Percentiles rank a stretch among this genome's conserved stretches.
Evolutionary conservation across 1,284 basidiomycete genomes (phyloP).

Genomic region (Cutaneotrichosporon curvatum): DNA sequence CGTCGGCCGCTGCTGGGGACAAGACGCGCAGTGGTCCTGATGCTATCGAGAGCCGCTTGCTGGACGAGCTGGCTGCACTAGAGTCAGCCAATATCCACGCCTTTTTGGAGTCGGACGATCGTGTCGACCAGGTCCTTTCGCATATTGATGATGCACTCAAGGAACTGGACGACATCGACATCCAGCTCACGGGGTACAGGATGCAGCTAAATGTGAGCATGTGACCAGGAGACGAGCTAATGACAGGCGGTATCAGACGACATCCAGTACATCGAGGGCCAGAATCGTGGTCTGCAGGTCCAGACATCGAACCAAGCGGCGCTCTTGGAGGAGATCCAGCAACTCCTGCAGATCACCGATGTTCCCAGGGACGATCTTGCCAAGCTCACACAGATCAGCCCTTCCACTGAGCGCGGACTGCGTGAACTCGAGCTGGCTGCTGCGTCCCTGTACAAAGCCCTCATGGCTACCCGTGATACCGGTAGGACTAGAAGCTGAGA

Average conservation of each 20-base stretch:
- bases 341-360: slow-evolving; percentile 84
- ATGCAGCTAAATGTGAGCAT: slow-evolving; percentile 74
- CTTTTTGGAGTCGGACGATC: slow-evolving; percentile 84
- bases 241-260: slow-evolving; percentile 82
- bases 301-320: slow-evolving; percentile 92
- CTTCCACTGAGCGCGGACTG: slow-evolving; percentile 70
- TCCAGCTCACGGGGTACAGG: slow-evolving; percentile 79
- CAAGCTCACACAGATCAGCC: slow-evolving; percentile 73
- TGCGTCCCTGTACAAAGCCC: slow-evolving; percentile 86
- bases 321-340: slow-evolving; percentile 71
- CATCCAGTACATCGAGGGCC: slow-evolving; percentile 90
- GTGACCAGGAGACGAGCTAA: slow-evolving; percentile 5
- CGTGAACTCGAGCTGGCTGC: slow-evolving; percentile 72
- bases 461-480: slow-evolving; percentile 82
- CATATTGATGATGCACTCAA: slow-evolving; percentile 78
- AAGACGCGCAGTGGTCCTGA: slow-evolving; percentile 58
- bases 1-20: slow-evolving; percentile 8
- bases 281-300: slow-evolving; percentile 93
- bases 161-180: slow-evolving; percentile 81
- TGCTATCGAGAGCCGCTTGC: slow-evolving; percentile 73
- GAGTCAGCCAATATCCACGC: slow-evolving; percentile 97
- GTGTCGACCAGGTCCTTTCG: slow-evolving; percentile 77
- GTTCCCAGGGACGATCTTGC: slow-evolving; percentile 71
- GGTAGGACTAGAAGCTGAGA: slow-evolving; percentile 39
- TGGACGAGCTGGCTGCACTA: slow-evolving; percentile 80